phyloP scores from a whole-genome alignment of 768 basidiomycete genomes.

The Calvatia gigantea region DNA sequence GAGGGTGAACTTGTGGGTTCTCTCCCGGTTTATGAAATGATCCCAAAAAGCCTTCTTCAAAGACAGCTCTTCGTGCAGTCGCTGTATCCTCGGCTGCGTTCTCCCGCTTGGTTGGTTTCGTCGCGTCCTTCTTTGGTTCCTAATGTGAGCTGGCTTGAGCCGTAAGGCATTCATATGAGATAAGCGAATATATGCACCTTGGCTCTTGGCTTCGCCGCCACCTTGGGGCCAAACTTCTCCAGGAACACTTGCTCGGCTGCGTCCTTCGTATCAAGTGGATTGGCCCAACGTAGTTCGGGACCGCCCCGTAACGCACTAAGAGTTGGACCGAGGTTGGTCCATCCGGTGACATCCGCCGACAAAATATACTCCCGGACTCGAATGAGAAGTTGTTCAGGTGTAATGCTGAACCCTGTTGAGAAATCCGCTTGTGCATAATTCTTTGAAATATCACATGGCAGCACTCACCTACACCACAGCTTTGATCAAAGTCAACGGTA shows the following conservation, averaged over 20 bases:
- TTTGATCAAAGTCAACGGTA: conserved; percentile 65
- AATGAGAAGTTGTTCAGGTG: conserved; percentile 55
- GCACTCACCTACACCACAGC: conserved; percentile 83
- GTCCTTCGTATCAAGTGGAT: conserved; percentile 80
- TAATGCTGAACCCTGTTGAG: conserved; percentile 71
- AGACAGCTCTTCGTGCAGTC: conserved; percentile 60
- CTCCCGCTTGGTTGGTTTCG: conserved; percentile 29
- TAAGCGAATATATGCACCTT: conserved; percentile 43
- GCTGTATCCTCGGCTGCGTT: conserved; percentile 31
- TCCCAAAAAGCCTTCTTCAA: conserved; percentile 93
- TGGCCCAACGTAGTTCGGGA: conserved; percentile 76
- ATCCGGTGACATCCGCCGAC: conserved; percentile 56
- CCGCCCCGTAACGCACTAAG: conserved; percentile 61
- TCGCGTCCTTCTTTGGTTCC: conserved; percentile 49
- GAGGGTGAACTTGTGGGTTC: conserved; percentile 81
- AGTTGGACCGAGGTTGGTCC: conserved; percentile 69
- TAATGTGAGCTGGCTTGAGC: conserved; percentile 17
- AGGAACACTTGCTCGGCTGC: conserved; percentile 68
- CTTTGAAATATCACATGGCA: background rate
- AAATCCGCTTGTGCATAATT: background rate
- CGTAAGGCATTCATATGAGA: background rate
- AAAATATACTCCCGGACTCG: conserved; percentile 57
- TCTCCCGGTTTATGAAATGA: conserved; percentile 90
- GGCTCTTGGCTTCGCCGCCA: conserved; percentile 56
- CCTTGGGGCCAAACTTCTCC: conserved; percentile 71